A percentile compares a stretch with the other conserved stretches of the same genome.
These are phyloP conservation scores for Endoconidiophora laricicola DNA, from an alignment of 2,329 filamentous ascomycete species.

Conservation along the genomic window DNA sequence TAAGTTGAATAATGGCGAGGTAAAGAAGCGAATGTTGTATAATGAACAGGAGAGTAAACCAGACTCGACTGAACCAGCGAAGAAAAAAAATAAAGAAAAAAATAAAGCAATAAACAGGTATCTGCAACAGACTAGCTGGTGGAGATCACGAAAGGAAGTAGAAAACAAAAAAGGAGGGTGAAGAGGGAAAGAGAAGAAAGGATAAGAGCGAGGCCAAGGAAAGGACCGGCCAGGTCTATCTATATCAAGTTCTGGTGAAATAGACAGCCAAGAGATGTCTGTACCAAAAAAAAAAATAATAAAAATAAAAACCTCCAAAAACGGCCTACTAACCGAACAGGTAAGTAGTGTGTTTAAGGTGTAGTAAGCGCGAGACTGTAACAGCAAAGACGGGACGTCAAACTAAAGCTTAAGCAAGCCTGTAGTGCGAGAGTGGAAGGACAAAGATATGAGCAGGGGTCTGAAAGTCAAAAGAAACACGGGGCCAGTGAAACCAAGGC, in stretches of 20 bases:
- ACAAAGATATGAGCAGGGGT: too few species aligned
- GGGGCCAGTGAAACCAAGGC: too few species aligned
- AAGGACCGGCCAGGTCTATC: neutral
- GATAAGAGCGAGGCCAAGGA: constrained; percentile 17
- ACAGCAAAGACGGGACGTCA: neutral
- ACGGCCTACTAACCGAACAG: too few species aligned
- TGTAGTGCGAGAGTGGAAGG: too few species aligned
- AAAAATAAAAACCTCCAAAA: neutral
- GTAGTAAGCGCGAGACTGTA: too few species aligned
- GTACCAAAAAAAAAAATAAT: neutral
- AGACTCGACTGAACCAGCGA: constrained; percentile 11
- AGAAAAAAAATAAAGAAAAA: constrained; percentile 14
- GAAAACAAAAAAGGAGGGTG: constrained; percentile 20
- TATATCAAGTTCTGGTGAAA: neutral
- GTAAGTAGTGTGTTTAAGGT: too few species aligned
- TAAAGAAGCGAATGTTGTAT: constrained; percentile 9
- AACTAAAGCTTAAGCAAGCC: neutral
- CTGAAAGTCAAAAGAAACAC: too few species aligned
- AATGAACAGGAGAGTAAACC: constrained; percentile 14
- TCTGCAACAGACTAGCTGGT: constrained; percentile 32
- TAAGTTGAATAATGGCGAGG: neutral
- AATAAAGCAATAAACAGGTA: constrained; percentile 19
- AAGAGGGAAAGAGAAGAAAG: constrained; percentile 20
- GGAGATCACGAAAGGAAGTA: constrained; percentile 13
- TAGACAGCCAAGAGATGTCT: neutral